Base-by-base conservation (phyloP, 2,329 filamentous ascomycete genomes). In the Mycocentrospora acerina region DNA sequence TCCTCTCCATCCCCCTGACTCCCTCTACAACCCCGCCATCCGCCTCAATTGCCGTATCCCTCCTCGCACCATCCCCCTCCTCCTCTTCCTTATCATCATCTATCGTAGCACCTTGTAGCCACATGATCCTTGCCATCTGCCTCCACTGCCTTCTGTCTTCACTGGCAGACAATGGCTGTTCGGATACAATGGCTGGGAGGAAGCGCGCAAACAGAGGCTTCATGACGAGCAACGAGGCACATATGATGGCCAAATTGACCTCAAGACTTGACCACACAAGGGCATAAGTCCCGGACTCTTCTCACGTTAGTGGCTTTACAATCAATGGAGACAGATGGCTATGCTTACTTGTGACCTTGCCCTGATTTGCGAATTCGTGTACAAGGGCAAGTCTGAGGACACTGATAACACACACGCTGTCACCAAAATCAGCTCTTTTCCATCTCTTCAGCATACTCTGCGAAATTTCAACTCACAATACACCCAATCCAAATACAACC, bases 221-320 rank as follows among this genome's bases (percentile, higher is more conserved):
- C 44, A 74, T 60, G 2, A 70, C 67, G 1, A 72, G 53, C 13
- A 74, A 43, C 2, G 66, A 73, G 9, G 70, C 69, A 48, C 69
- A 74, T 4, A 70, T 64, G 46, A 74, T 71, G 16, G 69, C 68
- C 2, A 71, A 58, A 33, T 73, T 73, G 32, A 67, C 59, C 53
- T 75, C 71, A 27, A 68, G 55, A 2, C 60, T 60, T 2, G 67
- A 70, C 62, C 69, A 73, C 9, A 68, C 60, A 4, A 71, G 46
- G 6, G 67, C 62, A 46, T 66, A 64, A 8, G 66, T 62, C n/a
- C 69, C 68, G 2, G 67, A 64, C 24, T 57, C 62, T 60, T 29
- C 22, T 14, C 10, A 13, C 4, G 11, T 38, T 24, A 47, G 17
- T 28, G 16, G 16, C 9, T 19, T 32, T 15, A 14, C 10, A 27